Evolutionary conservation across 1,284 basidiomycete species (phyloP), one percentile per base, ranked within the genome.

Genomic region (Apiotrichum akiyoshidainum): DNA sequence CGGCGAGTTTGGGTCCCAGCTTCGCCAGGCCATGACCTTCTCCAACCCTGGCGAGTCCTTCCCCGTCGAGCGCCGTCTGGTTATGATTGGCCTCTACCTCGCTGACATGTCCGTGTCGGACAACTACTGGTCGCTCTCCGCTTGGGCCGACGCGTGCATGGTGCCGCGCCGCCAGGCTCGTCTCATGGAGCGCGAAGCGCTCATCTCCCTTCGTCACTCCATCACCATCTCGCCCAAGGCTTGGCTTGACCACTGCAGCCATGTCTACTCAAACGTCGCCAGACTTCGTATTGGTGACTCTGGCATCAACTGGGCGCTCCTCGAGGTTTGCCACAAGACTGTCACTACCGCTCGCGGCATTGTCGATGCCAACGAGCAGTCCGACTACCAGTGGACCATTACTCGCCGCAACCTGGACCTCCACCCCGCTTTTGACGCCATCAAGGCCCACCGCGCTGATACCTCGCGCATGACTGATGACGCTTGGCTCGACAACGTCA

Each of bases 191-290:
- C 57, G 57, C n/a, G 22, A 46, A 19, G 47, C 52, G 5, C 37
- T 58, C 9, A 31, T 40, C 14, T 34, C 35, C 13, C 52, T 58
- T 37, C 37, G 41, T 10, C 49, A 54, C 57, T 54, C 57, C 2
- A 42, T 58, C 34, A 51, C 47, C 17, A 58, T 58, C 26, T 19
- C 52, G 2, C 53, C 49, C 48, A 46, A 58, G 48, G 26, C 57
- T 6, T 58, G 57, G 57, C 52, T 49, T 10, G 57, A 58, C 52
- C 57, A 58, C 52, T 58, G 57, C 57, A 51, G 42, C 47, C 35
- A 46, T 13, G 47, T 58, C 16, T 58, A 58, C 52, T 45, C 52
- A 10, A 44, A 40, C 42, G 44, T 58, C 19, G 53, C 57, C 46
- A 35, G 47, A 16, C 40, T 41, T 16, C 46, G 44, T 42, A 40